Evolutionary conservation across 2,329 filamentous ascomycete genomes (phyloP), one percentile per base, ranked within the genome.

Genomic region (Aurifilum marmelostoma): DNA sequence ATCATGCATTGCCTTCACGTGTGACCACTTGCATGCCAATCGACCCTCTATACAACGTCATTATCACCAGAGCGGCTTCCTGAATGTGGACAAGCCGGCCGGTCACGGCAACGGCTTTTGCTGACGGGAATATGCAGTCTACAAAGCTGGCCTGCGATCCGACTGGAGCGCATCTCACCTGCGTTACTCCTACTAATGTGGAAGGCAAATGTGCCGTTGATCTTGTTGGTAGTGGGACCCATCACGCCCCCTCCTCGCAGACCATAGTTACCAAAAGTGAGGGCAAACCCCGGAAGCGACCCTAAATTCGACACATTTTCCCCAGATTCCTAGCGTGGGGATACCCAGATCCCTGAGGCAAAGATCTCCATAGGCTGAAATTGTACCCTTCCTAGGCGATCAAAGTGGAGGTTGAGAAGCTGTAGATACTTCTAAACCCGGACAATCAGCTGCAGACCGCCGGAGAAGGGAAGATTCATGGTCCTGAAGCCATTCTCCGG

Each of bases 401-500:
- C 24, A 24, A 27, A 12, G 21, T 9, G 12, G 9, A 11, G 8
- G 4, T 3, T 11, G 24, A n/a, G n/a, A 11, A 54, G n/a, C 24
- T 24, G 11, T 29, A 16, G 24, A 6, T 34, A 24, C 18, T 24
- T 29, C 32, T 60, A 60, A 1, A 60, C 32, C 56, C 59, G 32
- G n/a, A 75, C 72, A 9, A 69, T 70, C 68, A 77, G 54, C 65
- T 74, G 72, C 1, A 76, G 34, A 0, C 75, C 75, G 1, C 74
- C 73, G 1, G 60, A 65, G 27, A 72, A 76, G 1, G 74, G 74
- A 6, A 74, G 61, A 16, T 73, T 73, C 52, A 69, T 71, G 11
- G 64, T 74, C 60, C 71, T 77, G 66, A 85, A 87, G 0, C 80
- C 80, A 69, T 78, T 84, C 2, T 75, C 74, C 0, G 82, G 80